Evolutionary conservation across 23 red algal species (phyloP), one percentile per base, ranked within the genome.

Genomic region (Chondrus crispus): DNA sequence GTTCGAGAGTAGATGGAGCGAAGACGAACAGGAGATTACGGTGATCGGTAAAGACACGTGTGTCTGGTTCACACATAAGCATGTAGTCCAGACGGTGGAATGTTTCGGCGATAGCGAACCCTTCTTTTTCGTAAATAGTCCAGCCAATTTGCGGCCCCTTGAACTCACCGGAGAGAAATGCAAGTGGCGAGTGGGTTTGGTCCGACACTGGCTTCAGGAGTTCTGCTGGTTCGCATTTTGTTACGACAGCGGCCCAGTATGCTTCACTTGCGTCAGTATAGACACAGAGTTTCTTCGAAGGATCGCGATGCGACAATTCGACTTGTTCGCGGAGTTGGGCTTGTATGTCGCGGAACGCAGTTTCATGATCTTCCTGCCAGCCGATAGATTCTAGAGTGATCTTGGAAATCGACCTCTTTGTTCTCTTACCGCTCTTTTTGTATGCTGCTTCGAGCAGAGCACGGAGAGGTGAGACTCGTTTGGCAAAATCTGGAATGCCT

Each of bases 91-190:
- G 24, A 22, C 55, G 52, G 29, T 51, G 29, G 44, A 82, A 82
- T 35, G 78, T 60, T 51, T 82, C 24, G 41, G 26, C 24, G 30
- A 82, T 60, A 24, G 78, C 88, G 47, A 55, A 91, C 3, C 20
- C 75, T 91, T 91, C 63, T 29, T 83, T 70, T 44, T 91, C 77
- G 36, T 53, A 82, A 28, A 47, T 63, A 41, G 40, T 57, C 71
- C 71, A 76, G 33, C 4, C 29, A n/a, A 22, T 52, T 32, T 82
- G 46, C 35, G 78, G 24, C 33, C 30, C 30, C 19, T 53, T 58
- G 52, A 60, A 82, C 5, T 26, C 63, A 2, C 12, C 35, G n/a
- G 20, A 40, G 24, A 52, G 55, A 51, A 82, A 82, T n/a, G 78
- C 78, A n/a, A 82, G 40, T 62, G 78, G 78, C 42, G 52, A 20